Evolutionary conservation across 257 asterid species (phyloP), one percentile per base, ranked within the genome.

Genomic region (Leonotis leonurus): DNA sequence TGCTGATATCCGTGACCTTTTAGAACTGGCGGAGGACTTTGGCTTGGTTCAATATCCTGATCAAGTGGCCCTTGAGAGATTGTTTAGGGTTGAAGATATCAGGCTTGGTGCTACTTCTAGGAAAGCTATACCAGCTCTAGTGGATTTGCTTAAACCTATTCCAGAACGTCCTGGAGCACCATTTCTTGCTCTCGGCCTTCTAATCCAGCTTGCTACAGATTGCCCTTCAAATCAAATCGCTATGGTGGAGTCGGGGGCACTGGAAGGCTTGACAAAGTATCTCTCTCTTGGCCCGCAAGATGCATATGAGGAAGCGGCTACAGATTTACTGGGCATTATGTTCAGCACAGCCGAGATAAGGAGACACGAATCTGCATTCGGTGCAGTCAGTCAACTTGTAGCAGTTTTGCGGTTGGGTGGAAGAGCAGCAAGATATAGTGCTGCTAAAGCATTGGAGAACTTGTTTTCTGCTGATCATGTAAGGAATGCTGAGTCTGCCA

Each of bases 111-210:
- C 97, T 45, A 85, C 99, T 69, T 93, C 99, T 41, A 75, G 99
- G 68, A 93, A 93, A 85, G 94, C 97, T 54, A 89, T 89, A 54
- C 99, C 99, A n/a, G 95, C 94, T 27, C 89, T 89, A 8, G 99
- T 93, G 60, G 99, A 93, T 79, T 78, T 93, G 74, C 96, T 93
- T 52, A 93, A 93, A 61, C 99, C 99, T 57, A 85, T 89, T 68
- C 99, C 99, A 3, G 97, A 89, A 75, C 95, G 99, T 25, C 99
- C 99, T 4, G 97, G 96, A 37, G 99, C 99, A 43, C 99, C 99
- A 60, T 89, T 78, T 72, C 88, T 93, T 26, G 80, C 99, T 37
- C 87, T 93, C 40, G 95, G 99, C 62, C 81, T 87, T 76, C 83
- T 93, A 75, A 86, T 85, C 62, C 97, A 85, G 79, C 97, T 93